These are phyloP conservation scores for Thelephora ganbajun DNA, from an alignment of 768 basidiomycete genomes.

Conservation along the genomic window DNA sequence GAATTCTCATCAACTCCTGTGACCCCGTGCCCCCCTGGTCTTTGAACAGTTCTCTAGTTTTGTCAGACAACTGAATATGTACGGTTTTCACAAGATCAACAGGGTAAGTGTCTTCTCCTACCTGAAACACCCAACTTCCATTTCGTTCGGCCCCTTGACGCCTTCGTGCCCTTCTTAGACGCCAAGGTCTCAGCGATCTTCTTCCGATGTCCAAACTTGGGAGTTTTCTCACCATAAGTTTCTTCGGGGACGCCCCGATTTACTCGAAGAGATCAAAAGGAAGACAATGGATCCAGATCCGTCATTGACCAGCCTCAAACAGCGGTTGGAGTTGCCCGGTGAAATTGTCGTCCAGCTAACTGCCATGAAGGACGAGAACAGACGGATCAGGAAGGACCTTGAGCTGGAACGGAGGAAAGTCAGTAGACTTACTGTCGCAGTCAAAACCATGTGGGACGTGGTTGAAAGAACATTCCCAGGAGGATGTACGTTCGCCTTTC, in stretches of 20 bases:
- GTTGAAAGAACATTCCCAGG: slow-evolving; percentile 43
- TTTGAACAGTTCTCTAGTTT: slow-evolving; percentile 72
- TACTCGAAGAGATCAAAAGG: slow-evolving; percentile 76
- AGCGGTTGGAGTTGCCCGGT: slow-evolving; percentile 68
- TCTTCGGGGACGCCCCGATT: slow-evolving; percentile 63
- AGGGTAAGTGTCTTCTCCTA: slow-evolving; percentile 33
- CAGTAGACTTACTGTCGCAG: slow-evolving; percentile 43
- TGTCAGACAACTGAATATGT: slow-evolving; percentile 93
- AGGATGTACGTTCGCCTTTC: slow-evolving; percentile 24
- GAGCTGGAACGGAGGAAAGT: slow-evolving; percentile 42
- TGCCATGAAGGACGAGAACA: slow-evolving; percentile 62
- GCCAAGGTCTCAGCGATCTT: slow-evolving; percentile 71
- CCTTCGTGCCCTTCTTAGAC: slow-evolving; percentile 29
- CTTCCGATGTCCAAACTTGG: slow-evolving; percentile 73
- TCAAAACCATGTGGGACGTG: slow-evolving; percentile 50
- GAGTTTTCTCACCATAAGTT: slow-evolving; percentile 86
- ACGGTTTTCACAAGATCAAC: slow-evolving; percentile 91
- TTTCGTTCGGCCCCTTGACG: background rate
- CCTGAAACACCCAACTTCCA: background rate
- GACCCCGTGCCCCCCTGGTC: slow-evolving; percentile 3
- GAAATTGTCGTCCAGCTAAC: slow-evolving; percentile 58
- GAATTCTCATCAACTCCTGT: slow-evolving; percentile 3
- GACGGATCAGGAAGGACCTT: slow-evolving; percentile 40
- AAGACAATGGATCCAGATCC: slow-evolving; percentile 77
- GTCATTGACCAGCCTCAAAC: slow-evolving; percentile 28